A percentile compares a stretch with the other conserved stretches of the same genome.
Evolutionary conservation across 805 yeast genomes (phyloP).

Genomic region (Monosporozyma servazzii): DNA sequence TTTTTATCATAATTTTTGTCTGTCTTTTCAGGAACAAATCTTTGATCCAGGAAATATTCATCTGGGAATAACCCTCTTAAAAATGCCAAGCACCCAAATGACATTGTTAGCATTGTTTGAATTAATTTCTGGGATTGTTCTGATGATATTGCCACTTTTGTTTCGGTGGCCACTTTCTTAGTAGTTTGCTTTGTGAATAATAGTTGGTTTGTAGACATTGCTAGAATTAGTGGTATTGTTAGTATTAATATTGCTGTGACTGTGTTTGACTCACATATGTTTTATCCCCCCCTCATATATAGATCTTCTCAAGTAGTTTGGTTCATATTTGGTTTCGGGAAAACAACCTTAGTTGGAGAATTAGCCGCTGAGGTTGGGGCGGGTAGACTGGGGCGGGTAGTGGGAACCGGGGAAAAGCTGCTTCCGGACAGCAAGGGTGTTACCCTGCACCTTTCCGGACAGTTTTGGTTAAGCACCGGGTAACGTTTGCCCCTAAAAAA

Average conservation of each 20-base stretch:
- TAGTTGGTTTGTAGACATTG: conserved; percentile 19
- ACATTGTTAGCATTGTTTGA: conserved; percentile 41
- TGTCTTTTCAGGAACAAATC: conserved; percentile 34
- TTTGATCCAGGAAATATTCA: conserved; percentile 41
- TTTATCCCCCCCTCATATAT: too few relatives aligned
- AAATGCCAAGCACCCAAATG: conserved; percentile 50
- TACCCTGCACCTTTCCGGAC: not conserved
- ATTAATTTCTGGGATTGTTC: conserved; percentile 40
- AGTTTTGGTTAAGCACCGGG: too few relatives aligned
- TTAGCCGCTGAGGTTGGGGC: too few relatives aligned
- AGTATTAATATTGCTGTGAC: too few relatives aligned
- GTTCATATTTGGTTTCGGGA: too few relatives aligned
- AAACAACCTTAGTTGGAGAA: too few relatives aligned
- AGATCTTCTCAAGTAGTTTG: too few relatives aligned
- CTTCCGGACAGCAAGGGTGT: not conserved
- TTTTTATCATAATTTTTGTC: conserved; percentile 23
- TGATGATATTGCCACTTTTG: conserved; percentile 22
- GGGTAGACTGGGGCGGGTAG: too few relatives aligned
- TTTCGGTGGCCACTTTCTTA: conserved; percentile 9
- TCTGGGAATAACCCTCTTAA: conserved; percentile 51
- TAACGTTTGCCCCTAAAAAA: too few relatives aligned
- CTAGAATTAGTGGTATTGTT: not conserved
- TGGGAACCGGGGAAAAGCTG: not conserved
- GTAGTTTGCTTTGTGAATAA: conserved; percentile 1
- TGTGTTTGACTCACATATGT: too few relatives aligned